Conservation (phyloP, 805 yeast genomes). For the Nakazawaea peltata region DNA sequence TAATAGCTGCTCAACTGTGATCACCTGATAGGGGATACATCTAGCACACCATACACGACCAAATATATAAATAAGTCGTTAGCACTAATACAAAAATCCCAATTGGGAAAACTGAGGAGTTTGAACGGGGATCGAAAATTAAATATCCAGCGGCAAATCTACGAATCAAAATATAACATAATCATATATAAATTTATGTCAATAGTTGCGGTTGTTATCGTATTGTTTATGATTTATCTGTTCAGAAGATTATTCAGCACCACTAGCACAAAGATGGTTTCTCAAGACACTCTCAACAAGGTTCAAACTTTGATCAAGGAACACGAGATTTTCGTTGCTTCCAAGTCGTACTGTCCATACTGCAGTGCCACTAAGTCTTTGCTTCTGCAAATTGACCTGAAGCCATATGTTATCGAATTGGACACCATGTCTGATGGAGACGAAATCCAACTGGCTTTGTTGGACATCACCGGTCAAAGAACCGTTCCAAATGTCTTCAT, state of each 20-base stretch:
- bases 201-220: too few species aligned
- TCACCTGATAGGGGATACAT: too few species aligned
- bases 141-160: too few species aligned
- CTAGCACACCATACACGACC: background rate
- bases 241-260: slow-evolving; percentile 19
- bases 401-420: slow-evolving; percentile 48
- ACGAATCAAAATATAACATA: too few species aligned
- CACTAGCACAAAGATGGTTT: slow-evolving; percentile 40
- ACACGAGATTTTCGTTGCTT: slow-evolving; percentile 71
- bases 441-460: slow-evolving; percentile 74
- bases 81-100: background rate
- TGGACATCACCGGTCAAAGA: slow-evolving; percentile 75
- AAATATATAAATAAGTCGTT: background rate
- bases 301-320: slow-evolving; percentile 57
- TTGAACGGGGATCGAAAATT: too few species aligned
- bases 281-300: slow-evolving; percentile 46
- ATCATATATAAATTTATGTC: too few species aligned
- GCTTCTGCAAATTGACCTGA: slow-evolving; percentile 27
- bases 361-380: slow-evolving; percentile 45
- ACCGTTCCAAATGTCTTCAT: slow-evolving; percentile 93
- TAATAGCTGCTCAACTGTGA: background rate
- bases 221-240: slow-evolving; percentile 17
- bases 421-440: slow-evolving; percentile 56
- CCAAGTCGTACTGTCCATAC: slow-evolving; percentile 71
- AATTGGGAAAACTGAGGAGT: too few species aligned